Evolutionary conservation across 768 basidiomycete genomes (phyloP).

Genomic region (Tricholoma flavovirens): DNA sequence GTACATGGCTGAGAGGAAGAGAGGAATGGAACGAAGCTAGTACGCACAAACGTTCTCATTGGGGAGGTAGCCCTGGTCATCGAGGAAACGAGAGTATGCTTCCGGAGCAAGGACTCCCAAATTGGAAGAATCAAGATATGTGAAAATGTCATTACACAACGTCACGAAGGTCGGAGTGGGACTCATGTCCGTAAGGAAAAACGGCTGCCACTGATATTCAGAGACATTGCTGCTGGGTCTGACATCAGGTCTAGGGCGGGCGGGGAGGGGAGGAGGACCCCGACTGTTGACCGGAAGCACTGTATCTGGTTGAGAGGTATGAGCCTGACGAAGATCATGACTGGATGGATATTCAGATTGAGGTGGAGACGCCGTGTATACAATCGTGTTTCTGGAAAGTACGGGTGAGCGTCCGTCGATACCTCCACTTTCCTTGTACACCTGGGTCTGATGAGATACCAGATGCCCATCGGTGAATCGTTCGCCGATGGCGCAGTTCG

Average conservation of each 20-base stretch:
- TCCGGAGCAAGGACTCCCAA: neutral
- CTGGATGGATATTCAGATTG: neutral
- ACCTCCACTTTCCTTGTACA: slow-evolving; percentile 11
- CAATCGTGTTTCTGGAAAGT: slow-evolving; percentile 6
- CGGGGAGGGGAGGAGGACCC: neutral
- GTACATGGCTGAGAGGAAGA: neutral
- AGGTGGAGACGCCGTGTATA: neutral
- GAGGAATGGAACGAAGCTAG: neutral
- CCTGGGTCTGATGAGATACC: slow-evolving; percentile 3
- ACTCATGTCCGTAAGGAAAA: neutral
- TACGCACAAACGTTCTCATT: neutral
- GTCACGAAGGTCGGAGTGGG: neutral
- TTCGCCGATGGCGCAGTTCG: slow-evolving; percentile 10
- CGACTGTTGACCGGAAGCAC: neutral
- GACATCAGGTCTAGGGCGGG: neutral
- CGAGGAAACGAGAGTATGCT: neutral
- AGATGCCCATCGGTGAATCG: slow-evolving; percentile 7
- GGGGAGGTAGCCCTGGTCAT: neutral
- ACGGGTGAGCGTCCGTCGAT: neutral
- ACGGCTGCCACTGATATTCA: neutral
- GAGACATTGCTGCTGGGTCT: neutral
- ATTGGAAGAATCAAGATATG: neutral
- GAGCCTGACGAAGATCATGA: neutral
- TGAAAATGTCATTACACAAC: neutral
- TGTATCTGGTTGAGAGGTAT: neutral